These are phyloP conservation scores for Colletotrichum zoysiae DNA, from an alignment of 2,329 filamentous ascomycete genomes.

Conservation along the genomic window DNA sequence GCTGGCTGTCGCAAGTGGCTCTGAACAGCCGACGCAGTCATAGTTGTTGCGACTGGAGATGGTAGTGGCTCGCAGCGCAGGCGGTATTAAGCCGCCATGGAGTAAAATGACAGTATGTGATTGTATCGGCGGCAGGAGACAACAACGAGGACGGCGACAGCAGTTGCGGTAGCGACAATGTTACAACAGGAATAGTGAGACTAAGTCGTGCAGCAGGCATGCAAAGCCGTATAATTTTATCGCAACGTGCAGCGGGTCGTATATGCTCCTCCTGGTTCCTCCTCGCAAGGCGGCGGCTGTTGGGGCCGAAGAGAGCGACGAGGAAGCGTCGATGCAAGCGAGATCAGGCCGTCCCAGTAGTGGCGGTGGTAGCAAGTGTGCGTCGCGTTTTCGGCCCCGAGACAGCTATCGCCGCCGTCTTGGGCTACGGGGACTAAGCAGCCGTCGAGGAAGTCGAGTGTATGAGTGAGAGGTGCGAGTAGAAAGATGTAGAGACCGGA, in stretches of 20 bases:
- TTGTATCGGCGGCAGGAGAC: conserved; percentile 5
- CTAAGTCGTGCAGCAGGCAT: background rate
- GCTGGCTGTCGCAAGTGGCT: conserved; percentile 49
- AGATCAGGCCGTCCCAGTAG: background rate
- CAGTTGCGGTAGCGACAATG: background rate
- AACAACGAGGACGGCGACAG: background rate
- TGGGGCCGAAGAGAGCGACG: conserved; percentile 34
- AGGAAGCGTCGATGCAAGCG: conserved; percentile 16
- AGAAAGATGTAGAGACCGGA: background rate
- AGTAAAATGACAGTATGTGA: conserved; percentile 4
- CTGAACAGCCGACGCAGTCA: conserved; percentile 56
- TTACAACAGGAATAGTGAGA: background rate
- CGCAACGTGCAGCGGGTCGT: background rate
- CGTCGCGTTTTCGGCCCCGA: conserved; percentile 39
- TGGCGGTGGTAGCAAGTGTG: conserved; percentile 11
- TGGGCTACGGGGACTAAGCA: conserved; percentile 23
- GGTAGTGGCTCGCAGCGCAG: conserved; percentile 37
- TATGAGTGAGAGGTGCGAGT: background rate
- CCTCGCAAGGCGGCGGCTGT: conserved; percentile 26
- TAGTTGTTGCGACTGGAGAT: conserved; percentile 50
- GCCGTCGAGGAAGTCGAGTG: conserved; percentile 18
- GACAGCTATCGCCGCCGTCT: conserved; percentile 41
- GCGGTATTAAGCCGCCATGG: conserved; percentile 51
- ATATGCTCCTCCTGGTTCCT: conserved; percentile 2
- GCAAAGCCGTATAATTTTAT: background rate